Conservation (phyloP, 2,329 filamentous ascomycete genomes). For the Fusarium nygamai region DNA sequence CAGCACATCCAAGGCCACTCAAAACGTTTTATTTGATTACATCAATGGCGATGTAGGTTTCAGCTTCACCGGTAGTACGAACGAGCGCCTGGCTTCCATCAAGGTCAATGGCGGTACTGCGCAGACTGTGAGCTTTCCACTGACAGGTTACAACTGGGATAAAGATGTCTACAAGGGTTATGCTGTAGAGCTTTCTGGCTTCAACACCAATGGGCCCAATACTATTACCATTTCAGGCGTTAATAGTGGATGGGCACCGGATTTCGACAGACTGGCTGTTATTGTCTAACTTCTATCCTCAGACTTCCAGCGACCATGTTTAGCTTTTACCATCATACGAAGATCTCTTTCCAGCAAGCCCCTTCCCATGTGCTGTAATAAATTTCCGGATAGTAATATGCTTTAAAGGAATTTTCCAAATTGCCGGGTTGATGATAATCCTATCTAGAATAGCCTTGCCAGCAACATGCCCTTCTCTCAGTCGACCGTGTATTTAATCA, state of each 20-base stretch:
- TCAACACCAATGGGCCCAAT: not conserved
- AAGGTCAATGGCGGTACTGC: not conserved
- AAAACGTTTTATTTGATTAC: not conserved
- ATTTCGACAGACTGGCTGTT: not conserved
- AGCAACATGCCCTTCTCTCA: not conserved
- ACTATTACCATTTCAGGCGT: not conserved
- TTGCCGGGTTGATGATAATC: rapidly evolving
- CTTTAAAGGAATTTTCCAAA: not conserved
- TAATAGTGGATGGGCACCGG: not conserved
- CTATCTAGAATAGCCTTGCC: not conserved
- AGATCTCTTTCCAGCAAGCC: rapidly evolving
- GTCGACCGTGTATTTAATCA: not conserved
- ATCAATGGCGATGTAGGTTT: not conserved
- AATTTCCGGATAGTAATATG: not conserved
- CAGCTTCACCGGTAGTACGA: not conserved
- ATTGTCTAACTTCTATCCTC: not conserved
- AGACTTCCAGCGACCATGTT: rapidly evolving
- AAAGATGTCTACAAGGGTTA: not conserved
- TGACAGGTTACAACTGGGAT: not conserved
- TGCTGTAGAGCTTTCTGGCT: not conserved
- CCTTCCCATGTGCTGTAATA: not conserved
- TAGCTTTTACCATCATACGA: not conserved
- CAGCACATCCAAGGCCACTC: not conserved
- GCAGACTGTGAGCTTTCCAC: not conserved
- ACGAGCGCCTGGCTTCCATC: not conserved